phyloP scores from a whole-genome alignment of 106 monocot species.

The Hemerocallis citrina region DNA sequence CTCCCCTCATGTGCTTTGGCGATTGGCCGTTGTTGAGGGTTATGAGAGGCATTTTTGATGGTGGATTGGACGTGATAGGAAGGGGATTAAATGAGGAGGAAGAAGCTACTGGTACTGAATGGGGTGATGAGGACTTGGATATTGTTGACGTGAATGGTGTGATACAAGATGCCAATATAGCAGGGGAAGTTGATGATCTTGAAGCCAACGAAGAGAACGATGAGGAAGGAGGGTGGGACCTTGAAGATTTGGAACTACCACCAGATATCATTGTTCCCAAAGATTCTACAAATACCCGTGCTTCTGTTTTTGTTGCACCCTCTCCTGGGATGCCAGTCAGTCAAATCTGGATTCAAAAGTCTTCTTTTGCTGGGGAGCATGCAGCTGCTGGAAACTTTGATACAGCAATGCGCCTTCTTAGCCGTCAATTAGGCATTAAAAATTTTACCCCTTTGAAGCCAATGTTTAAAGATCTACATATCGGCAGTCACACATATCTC shows the following conservation, averaged over 20 bases:
- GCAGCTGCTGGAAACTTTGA: slow-evolving; percentile 61
- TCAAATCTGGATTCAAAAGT: slow-evolving; percentile 64
- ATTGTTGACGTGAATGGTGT: slow-evolving; percentile 20
- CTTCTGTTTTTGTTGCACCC: slow-evolving; percentile 37
- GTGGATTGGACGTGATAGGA: slow-evolving; percentile 22
- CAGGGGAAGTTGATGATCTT: slow-evolving; percentile 16
- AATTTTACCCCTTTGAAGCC: slow-evolving; percentile 45
- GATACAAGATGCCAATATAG: slow-evolving; percentile 19
- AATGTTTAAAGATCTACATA: slow-evolving; percentile 37
- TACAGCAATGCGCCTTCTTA: slow-evolving; percentile 46
- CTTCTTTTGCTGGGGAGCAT: slow-evolving; percentile 54
- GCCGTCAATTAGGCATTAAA: slow-evolving; percentile 48
- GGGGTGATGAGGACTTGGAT: slow-evolving; percentile 36
- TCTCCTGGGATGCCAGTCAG: slow-evolving; percentile 53
- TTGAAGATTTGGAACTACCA: slow-evolving; percentile 52
- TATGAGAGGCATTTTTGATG: slow-evolving; percentile 60
- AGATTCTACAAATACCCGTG: slow-evolving; percentile 8
- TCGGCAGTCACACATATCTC: slow-evolving; percentile 43
- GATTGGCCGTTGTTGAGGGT: slow-evolving; percentile 67
- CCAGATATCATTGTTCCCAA: slow-evolving; percentile 30
- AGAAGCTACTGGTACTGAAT: slow-evolving; percentile 22
- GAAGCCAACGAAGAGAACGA: slow-evolving; percentile 22
- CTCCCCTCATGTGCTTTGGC: slow-evolving; percentile 25
- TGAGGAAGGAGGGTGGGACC: slow-evolving; percentile 64
- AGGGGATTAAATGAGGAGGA: slow-evolving; percentile 26